Evolutionary conservation across 805 yeast species (phyloP).

Genomic region (Alloascoidea hylecoeti): DNA sequence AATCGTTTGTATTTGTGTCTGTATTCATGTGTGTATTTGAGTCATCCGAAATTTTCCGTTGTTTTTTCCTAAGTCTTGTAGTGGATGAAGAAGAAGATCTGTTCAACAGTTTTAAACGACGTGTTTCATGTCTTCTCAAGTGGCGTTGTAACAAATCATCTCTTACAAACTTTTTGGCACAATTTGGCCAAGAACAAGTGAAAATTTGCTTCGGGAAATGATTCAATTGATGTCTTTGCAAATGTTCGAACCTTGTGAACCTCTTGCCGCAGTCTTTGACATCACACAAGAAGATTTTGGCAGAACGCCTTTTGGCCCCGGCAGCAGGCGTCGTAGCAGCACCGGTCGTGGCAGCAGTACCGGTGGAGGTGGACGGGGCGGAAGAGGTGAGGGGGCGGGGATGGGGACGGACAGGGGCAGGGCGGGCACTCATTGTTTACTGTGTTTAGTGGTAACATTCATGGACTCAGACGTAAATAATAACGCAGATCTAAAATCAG

Average conservation of each 20-base stretch:
- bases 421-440: too few relatives aligned
- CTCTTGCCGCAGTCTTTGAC: slow-evolving; percentile 13
- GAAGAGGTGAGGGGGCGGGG: neutral
- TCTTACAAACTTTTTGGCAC: slow-evolving; percentile 18
- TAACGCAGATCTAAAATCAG: too few relatives aligned
- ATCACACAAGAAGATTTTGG: slow-evolving; percentile 13
- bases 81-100: too few relatives aligned
- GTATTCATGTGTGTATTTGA: too few relatives aligned
- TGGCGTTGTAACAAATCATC: slow-evolving; percentile 19
- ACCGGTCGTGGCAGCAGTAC: neutral
- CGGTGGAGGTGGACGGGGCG: slow-evolving; percentile 1
- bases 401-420: too few relatives aligned
- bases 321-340: neutral
- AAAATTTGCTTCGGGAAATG: slow-evolving; percentile 19
- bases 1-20: too few relatives aligned
- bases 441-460: too few relatives aligned
- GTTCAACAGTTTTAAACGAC: slow-evolving; percentile 1
- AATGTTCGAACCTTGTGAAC: slow-evolving; percentile 15
- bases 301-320: neutral
- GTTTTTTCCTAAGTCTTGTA: too few relatives aligned
- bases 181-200: slow-evolving; percentile 17
- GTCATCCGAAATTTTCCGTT: too few relatives aligned
- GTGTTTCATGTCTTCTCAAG: slow-evolving; percentile 16
- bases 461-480: too few relatives aligned
- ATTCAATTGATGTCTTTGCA: slow-evolving; percentile 15